These are phyloP conservation scores for Melocanna baccifera DNA, from an alignment of 176 grass and related monocot genomes.

Conservation along the genomic window DNA sequence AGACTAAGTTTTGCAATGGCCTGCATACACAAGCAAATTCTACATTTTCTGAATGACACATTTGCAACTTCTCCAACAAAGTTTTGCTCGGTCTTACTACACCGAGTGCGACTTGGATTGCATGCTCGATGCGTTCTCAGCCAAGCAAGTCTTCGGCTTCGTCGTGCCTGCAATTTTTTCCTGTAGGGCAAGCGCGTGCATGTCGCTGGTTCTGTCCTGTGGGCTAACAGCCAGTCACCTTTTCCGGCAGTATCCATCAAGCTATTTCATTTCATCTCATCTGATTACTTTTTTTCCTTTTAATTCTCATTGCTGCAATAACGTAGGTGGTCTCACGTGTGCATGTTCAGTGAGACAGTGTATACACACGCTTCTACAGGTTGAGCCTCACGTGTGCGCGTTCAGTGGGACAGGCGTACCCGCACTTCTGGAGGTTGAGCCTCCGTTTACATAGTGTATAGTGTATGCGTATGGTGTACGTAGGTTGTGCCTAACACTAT, in stretches of 20 bases:
- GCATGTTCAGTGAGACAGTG: no score
- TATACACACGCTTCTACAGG: no score
- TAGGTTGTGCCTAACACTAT: no score
- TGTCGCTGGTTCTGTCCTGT: not conserved
- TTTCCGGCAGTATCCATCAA: not conserved
- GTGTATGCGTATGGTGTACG: no score
- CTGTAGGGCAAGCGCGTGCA: not conserved
- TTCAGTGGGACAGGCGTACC: no score
- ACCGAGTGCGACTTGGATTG: not conserved
- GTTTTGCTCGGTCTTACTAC: not conserved
- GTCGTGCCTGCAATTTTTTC: not conserved
- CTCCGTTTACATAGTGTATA: no score
- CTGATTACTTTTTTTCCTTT: not conserved
- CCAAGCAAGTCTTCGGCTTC: not conserved
- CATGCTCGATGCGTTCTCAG: not conserved
- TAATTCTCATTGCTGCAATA: not conserved
- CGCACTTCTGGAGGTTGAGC: no score
- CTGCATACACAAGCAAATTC: not conserved
- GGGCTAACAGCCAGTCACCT: not conserved
- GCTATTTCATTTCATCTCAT: not conserved
- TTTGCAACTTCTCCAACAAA: not conserved
- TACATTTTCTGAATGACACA: not conserved
- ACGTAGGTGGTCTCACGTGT: not conserved
- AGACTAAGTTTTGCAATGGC: not conserved
- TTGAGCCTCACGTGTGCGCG: no score